Base-by-base conservation (phyloP, 1,284 basidiomycete genomes). In the Sporisorium exsertum region DNA sequence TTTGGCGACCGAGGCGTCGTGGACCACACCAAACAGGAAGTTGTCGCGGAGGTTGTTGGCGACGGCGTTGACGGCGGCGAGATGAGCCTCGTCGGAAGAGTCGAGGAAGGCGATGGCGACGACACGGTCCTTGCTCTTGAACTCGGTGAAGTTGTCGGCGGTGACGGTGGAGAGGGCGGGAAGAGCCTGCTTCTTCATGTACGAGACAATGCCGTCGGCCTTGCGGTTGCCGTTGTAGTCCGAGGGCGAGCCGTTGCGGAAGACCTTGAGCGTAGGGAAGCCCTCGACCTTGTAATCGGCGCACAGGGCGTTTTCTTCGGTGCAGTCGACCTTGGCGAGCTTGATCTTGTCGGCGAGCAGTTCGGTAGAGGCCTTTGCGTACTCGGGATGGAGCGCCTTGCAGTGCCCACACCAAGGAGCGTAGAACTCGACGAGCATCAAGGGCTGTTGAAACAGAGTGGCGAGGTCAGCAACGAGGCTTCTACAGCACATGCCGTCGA, bases 171-270 rank as follows among this genome's bases (percentile, higher is more conserved):
- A 91, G 53, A 99, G 91, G 45, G 97, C 94, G n/a, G 97, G 97
- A 20, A 99, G 90, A 10, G 93, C 91, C 89, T 98, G 97, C 95
- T 99, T 98, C 88, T 90, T 87, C 97, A 99, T 98, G 89, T 98
- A 98, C 86, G 91, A 92, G 86, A 98, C 89, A 84, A 99, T 99
- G 33, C 97, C 96, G 79, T 99, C 97, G 18, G 94, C 92, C 87
- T 97, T 94, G 66, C 97, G 90, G 49, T 94, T 92, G 53, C 97
- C 97, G 71, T 85, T 87, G 87, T 99, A 99, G 20, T 81, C 81
- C 50, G 60, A 94, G 92, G 24, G 88, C 86, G 47, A 89, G 67
- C 96, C 97, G 74, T 93, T 90, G 80, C 92, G 92, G 91, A 95
- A 99, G 53, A 99, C 92, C 86, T 97, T 95, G 79, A 95, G 87